phyloP scores from a whole-genome alignment of 495 filamentous ascomycete genomes.

The Amniculicola lignicola region DNA sequence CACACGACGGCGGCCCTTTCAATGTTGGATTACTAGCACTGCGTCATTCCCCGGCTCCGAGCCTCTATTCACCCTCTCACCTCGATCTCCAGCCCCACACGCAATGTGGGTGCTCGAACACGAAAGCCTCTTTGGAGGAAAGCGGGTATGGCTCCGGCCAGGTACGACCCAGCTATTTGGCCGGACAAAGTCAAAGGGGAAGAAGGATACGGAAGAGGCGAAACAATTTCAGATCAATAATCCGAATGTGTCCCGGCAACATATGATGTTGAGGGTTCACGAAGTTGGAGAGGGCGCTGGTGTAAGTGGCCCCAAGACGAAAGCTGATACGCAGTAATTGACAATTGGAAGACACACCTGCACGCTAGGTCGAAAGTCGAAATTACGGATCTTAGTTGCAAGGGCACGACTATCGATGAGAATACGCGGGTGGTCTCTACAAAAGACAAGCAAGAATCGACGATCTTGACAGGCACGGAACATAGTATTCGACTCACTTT shows the following conservation, averaged over 20 bases:
- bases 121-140: constrained; percentile 40
- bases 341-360: constrained; percentile 49
- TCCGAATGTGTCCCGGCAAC: constrained; percentile 82
- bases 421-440: constrained; percentile 30
- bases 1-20: too few species aligned
- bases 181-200: constrained; percentile 35
- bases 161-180: constrained; percentile 39
- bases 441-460: constrained; percentile 47
- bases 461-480: constrained; percentile 51
- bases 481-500: constrained; percentile 67
- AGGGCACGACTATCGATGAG: constrained; percentile 78
- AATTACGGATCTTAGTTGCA: constrained; percentile 54
- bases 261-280: constrained; percentile 73
- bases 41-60: too few species aligned
- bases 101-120: constrained; percentile 43
- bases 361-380: constrained; percentile 65
- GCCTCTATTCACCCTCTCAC: too few species aligned
- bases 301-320: constrained; percentile 47
- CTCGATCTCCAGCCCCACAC: too few species aligned
- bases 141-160: constrained; percentile 42
- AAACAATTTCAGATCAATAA: constrained; percentile 56
- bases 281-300: constrained; percentile 64
- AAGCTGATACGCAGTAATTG: background rate
- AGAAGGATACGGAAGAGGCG: constrained; percentile 39
- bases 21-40: too few species aligned